Base-by-base conservation (phyloP, 495 filamentous ascomycete genomes). In the Annulohypoxylon bovei region DNA sequence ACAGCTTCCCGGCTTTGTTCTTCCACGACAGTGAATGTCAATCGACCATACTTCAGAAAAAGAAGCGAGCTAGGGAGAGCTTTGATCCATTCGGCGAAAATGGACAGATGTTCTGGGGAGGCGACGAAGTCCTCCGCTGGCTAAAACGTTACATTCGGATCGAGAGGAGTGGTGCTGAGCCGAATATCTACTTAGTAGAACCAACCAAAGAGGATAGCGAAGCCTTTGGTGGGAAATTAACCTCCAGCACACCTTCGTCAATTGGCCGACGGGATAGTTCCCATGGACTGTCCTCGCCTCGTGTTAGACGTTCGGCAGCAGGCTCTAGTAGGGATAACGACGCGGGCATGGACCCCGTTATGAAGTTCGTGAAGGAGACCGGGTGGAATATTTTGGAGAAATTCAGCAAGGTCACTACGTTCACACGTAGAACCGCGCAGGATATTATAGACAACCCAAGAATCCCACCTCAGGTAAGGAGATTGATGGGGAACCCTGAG, bases 11-110 rank as follows among this genome's bases (percentile, higher is more conserved):
- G 0, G 93, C 96, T 8, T 82, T 99, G 4, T 99, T 99, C 80
- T 99, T 99, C 79, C 95, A 99, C 70, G 95, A 99, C 72, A 91
- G 87, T 58, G 96, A 99, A 83, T 99, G 95, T 79, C 92, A 97
- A 78, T 94, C 90, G 46, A 99, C 95, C 5, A 97, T 98, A 37
- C 78, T 96, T 53, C 95, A 98, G 80, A 93, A 94, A 80, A 96
- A 94, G 85, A 92, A 89, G 76, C 82, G 91, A 32, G 89, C 92
- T 0, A 86, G 87, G 66, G 92, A 97, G 20, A 91, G 79, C 42
- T 98, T 99, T 71, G 93, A 97, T 72, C 96, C 95, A 0, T 98
- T 97, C 72, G 88, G 89, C 11, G 92, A 93, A 57, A 86, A 87
- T 52, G 93, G 94, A 0, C 87, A 89, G 76, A 88, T 98, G 78